These are phyloP conservation scores for Yamadazyma sp. DNA, from an alignment of 805 yeast genomes.

Conservation along the genomic window DNA sequence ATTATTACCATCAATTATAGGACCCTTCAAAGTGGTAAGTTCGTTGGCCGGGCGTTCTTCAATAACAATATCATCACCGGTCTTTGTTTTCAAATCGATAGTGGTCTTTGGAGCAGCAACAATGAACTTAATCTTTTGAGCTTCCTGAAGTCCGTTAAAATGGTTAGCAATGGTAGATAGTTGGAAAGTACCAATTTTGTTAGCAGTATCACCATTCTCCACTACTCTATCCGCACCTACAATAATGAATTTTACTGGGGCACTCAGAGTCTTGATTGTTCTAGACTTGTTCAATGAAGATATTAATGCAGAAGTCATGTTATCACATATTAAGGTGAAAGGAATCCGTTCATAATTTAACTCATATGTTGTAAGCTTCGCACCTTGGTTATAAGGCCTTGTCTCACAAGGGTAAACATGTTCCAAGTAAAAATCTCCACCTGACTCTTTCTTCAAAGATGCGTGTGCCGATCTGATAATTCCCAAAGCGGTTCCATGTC, in stretches of 20 bases:
- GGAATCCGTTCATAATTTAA: conserved; percentile 84
- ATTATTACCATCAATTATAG: conserved; percentile 26
- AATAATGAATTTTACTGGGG: conserved; percentile 83
- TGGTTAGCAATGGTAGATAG: conserved; percentile 69
- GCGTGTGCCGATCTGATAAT: conserved; percentile 72
- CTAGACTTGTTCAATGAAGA: conserved; percentile 36
- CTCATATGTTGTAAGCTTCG: conserved; percentile 89
- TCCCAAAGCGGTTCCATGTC: conserved; percentile 96
- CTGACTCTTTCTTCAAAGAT: conserved; percentile 34
- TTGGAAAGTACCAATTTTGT: conserved; percentile 94
- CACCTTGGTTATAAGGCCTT: conserved; percentile 96
- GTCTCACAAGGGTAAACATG: conserved; percentile 90
- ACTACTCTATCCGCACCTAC: conserved; percentile 97
- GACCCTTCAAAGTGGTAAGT: conserved; percentile 73
- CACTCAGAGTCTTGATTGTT: conserved; percentile 20
- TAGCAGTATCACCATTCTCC: conserved; percentile 91
- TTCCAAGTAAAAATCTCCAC: conserved; percentile 48
- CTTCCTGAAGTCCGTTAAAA: conserved; percentile 19
- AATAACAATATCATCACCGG: conserved; percentile 76
- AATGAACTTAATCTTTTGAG: conserved; percentile 60
- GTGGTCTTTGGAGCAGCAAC: conserved; percentile 97
- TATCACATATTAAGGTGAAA: conserved; percentile 84
- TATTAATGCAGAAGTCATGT: conserved; percentile 82
- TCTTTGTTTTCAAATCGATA: conserved; percentile 62
- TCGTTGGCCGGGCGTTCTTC: conserved; percentile 87